phyloP scores from a whole-genome alignment of 2,329 filamentous ascomycete genomes.

The Pestalotiopsis fici region DNA sequence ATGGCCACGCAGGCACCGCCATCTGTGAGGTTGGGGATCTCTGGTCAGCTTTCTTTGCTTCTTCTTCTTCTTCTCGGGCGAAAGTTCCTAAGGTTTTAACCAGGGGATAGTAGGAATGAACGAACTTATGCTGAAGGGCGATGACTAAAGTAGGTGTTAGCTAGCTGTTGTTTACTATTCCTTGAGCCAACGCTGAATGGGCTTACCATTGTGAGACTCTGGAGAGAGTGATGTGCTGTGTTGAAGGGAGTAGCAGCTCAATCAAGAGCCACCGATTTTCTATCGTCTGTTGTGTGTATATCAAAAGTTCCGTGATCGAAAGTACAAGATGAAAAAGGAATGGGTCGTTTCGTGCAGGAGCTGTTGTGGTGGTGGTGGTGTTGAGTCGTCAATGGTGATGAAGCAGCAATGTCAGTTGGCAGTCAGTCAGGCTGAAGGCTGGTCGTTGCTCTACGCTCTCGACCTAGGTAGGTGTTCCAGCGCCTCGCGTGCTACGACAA shows the following conservation, averaged over 20 bases:
- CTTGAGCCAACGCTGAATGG: not conserved
- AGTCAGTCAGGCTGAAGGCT: slow-evolving; percentile 7
- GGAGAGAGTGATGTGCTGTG: not conserved
- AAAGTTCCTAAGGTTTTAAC: not conserved
- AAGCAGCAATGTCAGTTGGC: slow-evolving; percentile 1
- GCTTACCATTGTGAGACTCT: slow-evolving; percentile 31
- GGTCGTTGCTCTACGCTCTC: slow-evolving; percentile 25
- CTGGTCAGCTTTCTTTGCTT: not conserved
- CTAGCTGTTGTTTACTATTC: slow-evolving; percentile 22
- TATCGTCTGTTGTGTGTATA: not conserved
- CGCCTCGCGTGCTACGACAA: slow-evolving; percentile 23
- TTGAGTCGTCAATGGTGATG: not conserved
- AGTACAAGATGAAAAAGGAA: not conserved
- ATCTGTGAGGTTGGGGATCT: slow-evolving; percentile 41
- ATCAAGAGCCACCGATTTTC: not conserved
- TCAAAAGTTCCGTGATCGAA: not conserved
- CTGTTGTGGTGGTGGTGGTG: not conserved
- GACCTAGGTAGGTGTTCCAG: too few relatives aligned
- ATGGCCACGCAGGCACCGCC: slow-evolving; percentile 97
- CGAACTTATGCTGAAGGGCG: slow-evolving; percentile 94
- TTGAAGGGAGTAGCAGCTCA: not conserved
- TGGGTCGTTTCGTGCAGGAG: not conserved
- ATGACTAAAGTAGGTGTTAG: slow-evolving; percentile 60
- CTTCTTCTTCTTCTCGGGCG: not conserved
- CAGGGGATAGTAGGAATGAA: slow-evolving; percentile 16